phyloP scores from a whole-genome alignment of 2,329 filamentous ascomycete species.

The Ceratocystis smalleyi region DNA sequence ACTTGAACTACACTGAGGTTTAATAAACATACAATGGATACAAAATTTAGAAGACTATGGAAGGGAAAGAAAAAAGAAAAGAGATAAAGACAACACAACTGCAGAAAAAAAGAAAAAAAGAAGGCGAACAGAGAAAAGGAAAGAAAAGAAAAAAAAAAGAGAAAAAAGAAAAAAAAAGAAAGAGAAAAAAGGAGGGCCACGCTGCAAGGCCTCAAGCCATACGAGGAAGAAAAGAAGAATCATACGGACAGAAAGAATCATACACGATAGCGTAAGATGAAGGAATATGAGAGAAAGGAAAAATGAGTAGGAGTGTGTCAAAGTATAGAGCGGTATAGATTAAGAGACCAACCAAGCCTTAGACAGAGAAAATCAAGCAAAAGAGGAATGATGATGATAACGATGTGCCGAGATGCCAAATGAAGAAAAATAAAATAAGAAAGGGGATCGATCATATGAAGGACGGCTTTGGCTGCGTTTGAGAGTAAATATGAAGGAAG shows the following conservation, averaged over 20 bases:
- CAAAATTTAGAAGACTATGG: slow-evolving; percentile 1
- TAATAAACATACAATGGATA: not conserved
- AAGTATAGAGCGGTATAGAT: not conserved
- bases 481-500: not conserved
- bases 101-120: not conserved
- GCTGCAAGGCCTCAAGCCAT: no score
- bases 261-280: not conserved
- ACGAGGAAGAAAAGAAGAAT: not conserved
- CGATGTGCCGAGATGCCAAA: not conserved
- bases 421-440: slow-evolving; percentile 2
- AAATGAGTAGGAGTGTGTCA: not conserved
- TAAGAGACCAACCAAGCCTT: not conserved
- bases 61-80: slow-evolving; percentile 1
- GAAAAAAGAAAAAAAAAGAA: not conserved
- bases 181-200: not conserved
- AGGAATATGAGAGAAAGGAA: not conserved
- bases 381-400: no score
- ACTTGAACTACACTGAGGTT: no score
- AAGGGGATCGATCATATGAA: not conserved
- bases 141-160: not conserved
- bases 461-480: not conserved
- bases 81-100: not conserved
- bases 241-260: not conserved
- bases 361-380: not conserved
- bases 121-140: not conserved